Evolutionary conservation across 2,329 filamentous ascomycete genomes (phyloP), one percentile per base, ranked within the genome.

Genomic region (Calonectria pteridis): DNA sequence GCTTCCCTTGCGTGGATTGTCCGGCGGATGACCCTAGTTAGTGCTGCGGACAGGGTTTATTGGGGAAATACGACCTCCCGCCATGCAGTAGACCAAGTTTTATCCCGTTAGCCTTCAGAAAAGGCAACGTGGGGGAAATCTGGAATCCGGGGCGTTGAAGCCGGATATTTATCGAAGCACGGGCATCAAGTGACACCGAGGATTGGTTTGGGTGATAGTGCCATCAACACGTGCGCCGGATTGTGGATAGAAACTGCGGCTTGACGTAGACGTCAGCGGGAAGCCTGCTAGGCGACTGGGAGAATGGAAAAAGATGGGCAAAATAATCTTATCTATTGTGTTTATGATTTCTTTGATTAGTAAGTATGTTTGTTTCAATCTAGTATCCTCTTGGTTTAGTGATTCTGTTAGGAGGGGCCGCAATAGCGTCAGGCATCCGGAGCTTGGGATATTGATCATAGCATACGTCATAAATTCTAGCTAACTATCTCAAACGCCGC

Each of bases 1-100:
- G 68, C 33, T 55, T 58, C 40, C 69, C 65, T 33, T 31, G 59
- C 77, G 78, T 78, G 75, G 73, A 59, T 68, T 67, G 69, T 70
- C 76, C 65, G 68, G 71, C 78, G 77, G 73, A 74, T 49, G 40
- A 18, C 64, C 53, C 65, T 35, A 18, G 49, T 62, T 62, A 31
- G 37, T 50, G 66, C 33, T 37, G 65, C 16, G 16, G 65, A 28
- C 26, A 53, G 35, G 49, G 65, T 37, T 33, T n/a, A 59, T 23
- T 43, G 31, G 28, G 67, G 23, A 53, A 53, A 46, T 51, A 20
- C 49, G 37, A 16, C 55, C 50, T 63, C 31, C 67, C 43, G 46
- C 31, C 20, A 10, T 53, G 67, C 31, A 20, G 46, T 18, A 37
- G 66, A 40, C 43, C n/a, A 63, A 35, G 49, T 59, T 49, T 29